These are phyloP conservation scores for Globisporangium middletonii DNA, from an alignment of 352 stramenopile genomes.

Conservation along the genomic window DNA sequence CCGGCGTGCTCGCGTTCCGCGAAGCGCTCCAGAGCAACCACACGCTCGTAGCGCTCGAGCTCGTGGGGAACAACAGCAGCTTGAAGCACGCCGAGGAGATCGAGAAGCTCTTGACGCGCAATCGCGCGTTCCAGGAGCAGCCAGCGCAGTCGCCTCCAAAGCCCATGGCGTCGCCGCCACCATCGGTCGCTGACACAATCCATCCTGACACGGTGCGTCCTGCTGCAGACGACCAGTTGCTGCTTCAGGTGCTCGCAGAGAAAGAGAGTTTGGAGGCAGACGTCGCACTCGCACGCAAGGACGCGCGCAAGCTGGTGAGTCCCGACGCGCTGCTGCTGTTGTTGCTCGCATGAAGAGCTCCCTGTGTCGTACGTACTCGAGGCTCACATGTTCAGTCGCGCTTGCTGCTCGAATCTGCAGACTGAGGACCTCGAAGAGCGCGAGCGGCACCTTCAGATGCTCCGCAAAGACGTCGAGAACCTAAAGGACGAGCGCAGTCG, in stretches of 20 bases:
- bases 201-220: conserved; percentile 1
- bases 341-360: not conserved
- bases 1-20: conserved; percentile 61
- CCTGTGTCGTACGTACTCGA: not conserved
- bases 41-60: conserved; percentile 48
- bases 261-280: conserved; percentile 55
- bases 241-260: conserved; percentile 62
- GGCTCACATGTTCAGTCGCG: not conserved
- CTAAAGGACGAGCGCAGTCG: conserved; percentile 56
- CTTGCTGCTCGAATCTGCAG: conserved; percentile 12
- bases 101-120: conserved; percentile 46
- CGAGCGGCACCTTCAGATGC: conserved; percentile 37
- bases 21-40: conserved; percentile 70
- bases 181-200: not conserved
- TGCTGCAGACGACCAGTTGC: conserved; percentile 34
- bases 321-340: not conserved
- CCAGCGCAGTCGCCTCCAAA: not conserved
- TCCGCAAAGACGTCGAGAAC: conserved; percentile 35
- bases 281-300: conserved; percentile 29
- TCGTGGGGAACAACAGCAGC: conserved; percentile 76
- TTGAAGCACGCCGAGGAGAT: conserved; percentile 66
- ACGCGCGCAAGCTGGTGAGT: conserved; percentile 40
- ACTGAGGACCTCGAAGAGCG: conserved; percentile 45
- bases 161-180: not conserved
- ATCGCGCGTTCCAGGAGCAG: conserved; percentile 38